Conservation (phyloP, 2,329 filamentous ascomycete genomes). For the Hyphodiscus sp. region DNA sequence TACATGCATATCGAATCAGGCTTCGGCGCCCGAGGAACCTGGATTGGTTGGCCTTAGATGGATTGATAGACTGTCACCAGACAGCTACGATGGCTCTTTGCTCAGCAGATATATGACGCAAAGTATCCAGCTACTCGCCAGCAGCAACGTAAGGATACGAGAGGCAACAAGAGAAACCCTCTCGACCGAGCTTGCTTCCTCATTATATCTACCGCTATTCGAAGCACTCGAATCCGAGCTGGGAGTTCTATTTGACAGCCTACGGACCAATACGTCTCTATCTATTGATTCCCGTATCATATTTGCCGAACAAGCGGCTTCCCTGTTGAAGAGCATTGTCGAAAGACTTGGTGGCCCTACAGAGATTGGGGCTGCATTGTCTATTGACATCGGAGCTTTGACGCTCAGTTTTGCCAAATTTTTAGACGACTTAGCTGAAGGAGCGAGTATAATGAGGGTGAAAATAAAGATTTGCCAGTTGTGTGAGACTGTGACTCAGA, state of each 20-base stretch:
- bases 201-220: constrained; percentile 57
- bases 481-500: constrained; percentile 56
- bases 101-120: constrained; percentile 54
- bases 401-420: constrained; percentile 63
- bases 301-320: constrained; percentile 62
- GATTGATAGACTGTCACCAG: constrained; percentile 51
- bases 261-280: constrained; percentile 42
- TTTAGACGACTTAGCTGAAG: constrained; percentile 51
- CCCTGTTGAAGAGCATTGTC: constrained; percentile 55
- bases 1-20: constrained; percentile 56
- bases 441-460: constrained; percentile 49
- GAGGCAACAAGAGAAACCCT: constrained; percentile 62
- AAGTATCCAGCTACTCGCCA: constrained; percentile 59
- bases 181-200: constrained; percentile 56
- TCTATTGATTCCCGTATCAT: constrained; percentile 54
- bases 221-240: constrained; percentile 59
- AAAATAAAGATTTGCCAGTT: constrained; percentile 66
- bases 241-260: constrained; percentile 54
- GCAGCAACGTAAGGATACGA: constrained; percentile 55
- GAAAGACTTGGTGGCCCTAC: constrained; percentile 58
- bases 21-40: constrained; percentile 48
- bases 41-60: constrained; percentile 51
- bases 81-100: constrained; percentile 54
- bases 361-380: constrained; percentile 55
- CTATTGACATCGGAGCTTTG: constrained; percentile 56